Evolutionary conservation across 208 protist genomes (phyloP), one percentile per base, ranked within the genome.

Genomic region (Leishmania braziliensis): DNA sequence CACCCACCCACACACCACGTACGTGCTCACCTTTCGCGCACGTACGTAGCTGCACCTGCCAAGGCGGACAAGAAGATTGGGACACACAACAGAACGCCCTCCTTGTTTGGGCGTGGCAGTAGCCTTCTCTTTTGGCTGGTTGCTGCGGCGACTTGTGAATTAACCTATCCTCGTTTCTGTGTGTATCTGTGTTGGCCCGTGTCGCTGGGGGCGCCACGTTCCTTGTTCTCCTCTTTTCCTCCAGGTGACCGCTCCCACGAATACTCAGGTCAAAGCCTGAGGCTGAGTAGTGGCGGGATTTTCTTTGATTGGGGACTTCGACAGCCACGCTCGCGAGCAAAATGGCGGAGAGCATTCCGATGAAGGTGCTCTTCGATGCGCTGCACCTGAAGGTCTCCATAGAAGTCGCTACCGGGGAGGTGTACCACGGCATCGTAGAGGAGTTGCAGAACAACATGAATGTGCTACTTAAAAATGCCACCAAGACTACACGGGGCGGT

Each of bases 351-450:
- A 94, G 92, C 71, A 95, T 99, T 63, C 96, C 96, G 33, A 81
- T 99, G 26, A 99, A 99, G 86, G 88, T 99, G 56, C 90, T 99
- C 33, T 96, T 95, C 74, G 97, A 99, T 86, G 91, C 97, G 6
- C 85, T 97, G 33, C 93, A 95, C 74, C 93, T 95, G 23, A 88
- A 90, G 26, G 88, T 99, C 12, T 96, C 96, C 9, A 80, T 99
- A 58, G 97, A 99, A 84, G 82, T 98, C 23, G 91, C 85, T 56
- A 98, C 92, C 5, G 97, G 97, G 39, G 97, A 99, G 82, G 77
- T 98, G 1, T 98, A 97, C 83, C 89, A 91, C 20, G 98, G 98
- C 63, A 95, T 88, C 1, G 77, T 99, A 14, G 86, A 84, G 33
- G 93, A 98, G 56, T 79, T 95, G 48, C 91, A 98, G 91, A 92